Percentiles rank a stretch among this genome's conserved stretches.
These are phyloP conservation scores for Ephemerocybe angulata DNA, from an alignment of 768 basidiomycete genomes.

Conservation along the genomic window DNA sequence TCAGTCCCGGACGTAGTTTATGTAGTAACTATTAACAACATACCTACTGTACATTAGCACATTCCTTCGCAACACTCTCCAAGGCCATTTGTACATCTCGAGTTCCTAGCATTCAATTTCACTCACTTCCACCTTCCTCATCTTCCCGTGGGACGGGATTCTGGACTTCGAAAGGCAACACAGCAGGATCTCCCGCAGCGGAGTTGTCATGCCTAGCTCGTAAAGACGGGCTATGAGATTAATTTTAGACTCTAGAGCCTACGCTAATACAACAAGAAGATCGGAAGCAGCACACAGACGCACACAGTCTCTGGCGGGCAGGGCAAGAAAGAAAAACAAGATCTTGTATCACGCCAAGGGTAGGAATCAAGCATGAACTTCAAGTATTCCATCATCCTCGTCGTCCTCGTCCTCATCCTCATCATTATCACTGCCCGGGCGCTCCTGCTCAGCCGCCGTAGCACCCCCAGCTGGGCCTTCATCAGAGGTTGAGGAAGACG, in stretches of 20 bases:
- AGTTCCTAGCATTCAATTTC: too few species aligned
- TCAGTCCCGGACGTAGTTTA: background rate
- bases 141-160: too few species aligned
- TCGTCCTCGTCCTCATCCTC: background rate
- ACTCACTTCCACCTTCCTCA: too few species aligned
- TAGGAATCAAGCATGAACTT: conserved; percentile 3
- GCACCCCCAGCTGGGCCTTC: background rate
- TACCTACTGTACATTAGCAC: background rate
- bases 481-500: background rate
- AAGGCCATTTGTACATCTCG: background rate
- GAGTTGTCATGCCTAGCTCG: too few species aligned
- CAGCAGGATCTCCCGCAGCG: too few species aligned
- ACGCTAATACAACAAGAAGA: background rate
- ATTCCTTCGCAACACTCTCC: background rate
- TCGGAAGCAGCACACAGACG: background rate
- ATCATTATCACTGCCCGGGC: background rate
- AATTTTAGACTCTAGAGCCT: background rate
- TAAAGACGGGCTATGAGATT: background rate
- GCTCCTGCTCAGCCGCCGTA: background rate
- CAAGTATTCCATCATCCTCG: background rate
- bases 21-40: background rate
- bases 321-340: too few species aligned
- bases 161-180: too few species aligned
- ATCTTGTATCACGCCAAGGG: too few species aligned
- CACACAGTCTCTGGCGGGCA: background rate